Conservation (phyloP, 306 rosid genomes). For the Gleditsia sinensis region DNA sequence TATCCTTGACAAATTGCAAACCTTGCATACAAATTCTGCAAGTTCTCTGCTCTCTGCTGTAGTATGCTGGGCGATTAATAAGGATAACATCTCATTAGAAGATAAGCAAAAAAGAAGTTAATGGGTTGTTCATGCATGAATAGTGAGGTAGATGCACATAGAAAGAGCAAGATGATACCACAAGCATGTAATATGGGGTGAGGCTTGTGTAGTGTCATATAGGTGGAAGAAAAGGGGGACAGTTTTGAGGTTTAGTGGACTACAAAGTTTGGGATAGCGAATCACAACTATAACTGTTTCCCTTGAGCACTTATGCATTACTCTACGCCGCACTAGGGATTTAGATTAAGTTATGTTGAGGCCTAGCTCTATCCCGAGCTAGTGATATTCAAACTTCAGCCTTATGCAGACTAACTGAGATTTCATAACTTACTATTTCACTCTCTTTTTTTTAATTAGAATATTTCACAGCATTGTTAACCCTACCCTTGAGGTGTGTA, state of each 20-base stretch:
- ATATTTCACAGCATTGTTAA: not conserved
- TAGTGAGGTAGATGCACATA: not conserved
- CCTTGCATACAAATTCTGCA: not conserved
- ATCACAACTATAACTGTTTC: not conserved
- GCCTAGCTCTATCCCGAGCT: not conserved
- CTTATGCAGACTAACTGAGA: not conserved
- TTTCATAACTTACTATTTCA: not conserved
- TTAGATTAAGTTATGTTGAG: slow-evolving; percentile 1
- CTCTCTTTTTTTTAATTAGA: no score
- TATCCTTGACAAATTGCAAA: not conserved
- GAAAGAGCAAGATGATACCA: not conserved
- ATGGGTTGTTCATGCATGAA: not conserved
- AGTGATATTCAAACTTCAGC: not conserved
- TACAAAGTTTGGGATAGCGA: not conserved
- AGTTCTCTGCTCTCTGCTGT: not conserved
- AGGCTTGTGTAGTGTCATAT: not conserved
- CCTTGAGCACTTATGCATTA: not conserved
- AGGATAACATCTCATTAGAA: not conserved
- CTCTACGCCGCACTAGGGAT: not conserved
- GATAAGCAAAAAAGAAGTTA: not conserved
- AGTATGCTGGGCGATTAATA: not conserved
- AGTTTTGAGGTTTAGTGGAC: not conserved
- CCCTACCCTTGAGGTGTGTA: not conserved
- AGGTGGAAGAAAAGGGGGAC: not conserved
- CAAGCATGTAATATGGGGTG: not conserved